Evolutionary conservation across 805 yeast genomes (phyloP).

Genomic region (Saturnispora serradocipensis): DNA sequence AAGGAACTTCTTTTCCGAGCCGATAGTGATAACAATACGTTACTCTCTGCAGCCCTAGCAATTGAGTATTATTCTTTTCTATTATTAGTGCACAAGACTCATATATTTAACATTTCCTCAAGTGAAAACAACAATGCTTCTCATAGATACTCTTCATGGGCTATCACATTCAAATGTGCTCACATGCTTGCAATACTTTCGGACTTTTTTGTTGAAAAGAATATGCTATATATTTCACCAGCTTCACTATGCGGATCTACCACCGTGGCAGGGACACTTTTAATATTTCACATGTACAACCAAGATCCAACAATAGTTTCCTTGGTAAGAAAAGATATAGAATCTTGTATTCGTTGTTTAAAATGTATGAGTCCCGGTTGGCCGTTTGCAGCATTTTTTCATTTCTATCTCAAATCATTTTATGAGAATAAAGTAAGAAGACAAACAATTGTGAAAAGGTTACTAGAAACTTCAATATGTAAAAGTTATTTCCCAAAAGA

Average conservation of each 20-base stretch:
- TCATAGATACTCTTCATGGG: slow-evolving; percentile 56
- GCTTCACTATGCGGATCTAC: slow-evolving; percentile 34
- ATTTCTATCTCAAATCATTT: slow-evolving; percentile 38
- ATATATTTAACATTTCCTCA: slow-evolving; percentile 35
- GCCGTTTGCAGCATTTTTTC: slow-evolving; percentile 43
- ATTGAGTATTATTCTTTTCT: slow-evolving; percentile 68
- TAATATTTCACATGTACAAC: slow-evolving; percentile 52
- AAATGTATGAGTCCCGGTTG: slow-evolving; percentile 40
- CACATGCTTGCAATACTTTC: slow-evolving; percentile 61
- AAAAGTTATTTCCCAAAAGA: neutral
- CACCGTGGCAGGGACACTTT: slow-evolving; percentile 58
- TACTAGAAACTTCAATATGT: neutral
- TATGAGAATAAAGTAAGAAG: slow-evolving; percentile 27
- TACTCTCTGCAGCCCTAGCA: slow-evolving; percentile 41
- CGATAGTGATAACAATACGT: slow-evolving; percentile 32
- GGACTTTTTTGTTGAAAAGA: slow-evolving; percentile 48
- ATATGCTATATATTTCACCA: slow-evolving; percentile 34
- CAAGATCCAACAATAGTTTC: slow-evolving; percentile 19
- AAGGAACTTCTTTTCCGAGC: slow-evolving; percentile 50
- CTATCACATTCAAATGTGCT: slow-evolving; percentile 75
- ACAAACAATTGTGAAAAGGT: slow-evolving; percentile 14
- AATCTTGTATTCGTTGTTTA: slow-evolving; percentile 25
- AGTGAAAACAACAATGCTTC: slow-evolving; percentile 29
- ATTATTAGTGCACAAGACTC: slow-evolving; percentile 62
- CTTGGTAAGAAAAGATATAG: slow-evolving; percentile 19